Evolutionary conservation across 768 basidiomycete genomes (phyloP).

Genomic region (Tubosaeta sp.): DNA sequence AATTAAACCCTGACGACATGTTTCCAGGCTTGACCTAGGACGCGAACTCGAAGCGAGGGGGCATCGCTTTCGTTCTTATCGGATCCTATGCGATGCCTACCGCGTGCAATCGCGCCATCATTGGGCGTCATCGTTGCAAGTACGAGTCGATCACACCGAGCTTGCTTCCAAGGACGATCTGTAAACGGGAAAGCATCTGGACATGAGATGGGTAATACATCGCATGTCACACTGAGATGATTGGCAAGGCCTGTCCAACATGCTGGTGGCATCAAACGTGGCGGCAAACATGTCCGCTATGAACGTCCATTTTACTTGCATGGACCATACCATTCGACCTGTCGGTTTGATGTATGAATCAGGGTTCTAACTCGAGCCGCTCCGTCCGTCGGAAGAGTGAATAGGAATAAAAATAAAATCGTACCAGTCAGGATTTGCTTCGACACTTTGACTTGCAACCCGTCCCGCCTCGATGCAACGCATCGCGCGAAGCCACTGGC

Average conservation of each 20-base stretch:
- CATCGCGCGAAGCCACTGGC: constrained; percentile 1
- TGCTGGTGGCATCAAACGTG: background rate
- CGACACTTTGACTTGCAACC: background rate
- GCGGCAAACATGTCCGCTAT: background rate
- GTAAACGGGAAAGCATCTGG: background rate
- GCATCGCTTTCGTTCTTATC: background rate
- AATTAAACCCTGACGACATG: background rate
- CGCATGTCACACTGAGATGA: background rate
- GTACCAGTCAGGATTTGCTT: background rate
- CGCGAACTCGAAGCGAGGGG: constrained; percentile 1
- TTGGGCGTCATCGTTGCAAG: background rate
- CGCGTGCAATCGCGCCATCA: background rate
- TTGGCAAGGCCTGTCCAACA: background rate
- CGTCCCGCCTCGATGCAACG: constrained; percentile 1
- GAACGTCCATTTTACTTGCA: background rate
- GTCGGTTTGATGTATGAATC: background rate
- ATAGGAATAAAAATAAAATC: background rate
- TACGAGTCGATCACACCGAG: background rate
- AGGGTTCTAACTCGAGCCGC: background rate
- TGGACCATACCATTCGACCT: background rate
- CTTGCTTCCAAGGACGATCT: background rate
- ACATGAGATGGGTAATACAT: background rate
- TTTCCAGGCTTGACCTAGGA: background rate
- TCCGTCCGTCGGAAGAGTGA: background rate
- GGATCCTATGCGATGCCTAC: background rate